A percentile compares a stretch with the other conserved stretches of the same genome.
Evolutionary conservation across 2,329 filamentous ascomycete genomes (phyloP).

Genomic region (Trichophyton simii): DNA sequence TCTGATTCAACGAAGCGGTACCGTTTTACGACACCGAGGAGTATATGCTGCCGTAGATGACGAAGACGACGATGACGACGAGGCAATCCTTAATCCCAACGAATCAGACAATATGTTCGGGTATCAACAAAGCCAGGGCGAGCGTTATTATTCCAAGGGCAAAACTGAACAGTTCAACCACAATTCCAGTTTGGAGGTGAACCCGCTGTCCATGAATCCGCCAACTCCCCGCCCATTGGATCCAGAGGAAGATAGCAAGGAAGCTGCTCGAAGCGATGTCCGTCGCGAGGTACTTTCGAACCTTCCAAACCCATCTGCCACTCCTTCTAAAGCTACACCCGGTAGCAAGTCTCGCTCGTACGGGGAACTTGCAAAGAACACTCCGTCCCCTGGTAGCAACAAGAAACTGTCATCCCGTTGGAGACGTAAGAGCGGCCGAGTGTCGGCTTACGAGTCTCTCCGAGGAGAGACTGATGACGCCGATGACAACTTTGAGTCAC

Average conservation of each 20-base stretch:
- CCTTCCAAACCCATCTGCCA: conserved; percentile 21
- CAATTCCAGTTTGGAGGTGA: conserved; percentile 20
- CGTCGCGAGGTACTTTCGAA: conserved; percentile 8
- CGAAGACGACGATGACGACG: conserved; percentile 20
- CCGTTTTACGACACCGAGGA: conserved; percentile 24
- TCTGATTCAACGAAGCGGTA: conserved; percentile 15
- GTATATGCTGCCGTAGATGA: conserved; percentile 27
- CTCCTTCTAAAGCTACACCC: conserved; percentile 19
- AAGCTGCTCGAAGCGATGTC: conserved; percentile 23
- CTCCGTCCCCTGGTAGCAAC: conserved; percentile 14
- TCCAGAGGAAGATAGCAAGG: conserved; percentile 18
- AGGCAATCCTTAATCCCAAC: conserved; percentile 8
- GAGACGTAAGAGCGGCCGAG: conserved; percentile 24
- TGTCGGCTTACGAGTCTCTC: conserved; percentile 24
- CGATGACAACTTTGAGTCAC: conserved; percentile 14
- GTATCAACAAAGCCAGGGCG: conserved; percentile 20
- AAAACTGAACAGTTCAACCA: conserved; percentile 23
- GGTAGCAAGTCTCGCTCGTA: conserved; percentile 27
- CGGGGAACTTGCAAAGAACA: conserved; percentile 23
- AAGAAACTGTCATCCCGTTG: conserved; percentile 14
- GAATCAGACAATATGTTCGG: background rate
- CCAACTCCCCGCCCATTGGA: conserved; percentile 29
- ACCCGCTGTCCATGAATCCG: conserved; percentile 36
- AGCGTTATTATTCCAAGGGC: conserved; percentile 25
- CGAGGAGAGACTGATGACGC: conserved; percentile 20